phyloP scores from a whole-genome alignment of 2,329 filamentous ascomycete species.

The Orbilia ellipsospora region DNA sequence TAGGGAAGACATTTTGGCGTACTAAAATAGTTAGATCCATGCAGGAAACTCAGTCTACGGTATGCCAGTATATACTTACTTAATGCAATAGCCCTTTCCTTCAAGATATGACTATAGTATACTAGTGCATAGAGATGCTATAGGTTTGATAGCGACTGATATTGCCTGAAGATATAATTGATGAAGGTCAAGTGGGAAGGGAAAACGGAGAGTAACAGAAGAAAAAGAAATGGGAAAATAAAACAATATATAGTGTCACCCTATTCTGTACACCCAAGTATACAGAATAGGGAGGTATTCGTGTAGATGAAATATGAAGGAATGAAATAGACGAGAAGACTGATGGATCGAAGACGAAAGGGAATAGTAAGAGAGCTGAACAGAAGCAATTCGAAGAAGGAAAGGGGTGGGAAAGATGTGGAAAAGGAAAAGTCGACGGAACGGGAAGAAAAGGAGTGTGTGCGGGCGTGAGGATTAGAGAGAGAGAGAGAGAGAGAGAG shows the following conservation, averaged over 20 bases:
- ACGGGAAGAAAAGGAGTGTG: conserved; percentile 55
- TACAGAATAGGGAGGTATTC: no score
- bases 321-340: conserved; percentile 35
- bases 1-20: conserved; percentile 28
- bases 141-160: no score
- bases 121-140: no score
- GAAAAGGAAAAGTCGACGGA: conserved; percentile 22
- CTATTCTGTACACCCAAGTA: background rate
- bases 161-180: conserved; percentile 53
- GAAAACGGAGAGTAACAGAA: background rate
- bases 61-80: background rate
- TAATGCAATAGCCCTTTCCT: no score
- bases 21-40: background rate
- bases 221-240: background rate
- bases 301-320: conserved; percentile 13
- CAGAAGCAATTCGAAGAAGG: conserved; percentile 7
- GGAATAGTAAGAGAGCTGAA: conserved; percentile 51
- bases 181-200: conserved; percentile 58
- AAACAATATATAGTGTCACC: background rate
- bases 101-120: no score
- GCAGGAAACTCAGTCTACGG: background rate
- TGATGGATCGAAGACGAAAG: conserved; percentile 11
- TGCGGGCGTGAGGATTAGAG: conserved; percentile 16
- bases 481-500: conserved; percentile 6
- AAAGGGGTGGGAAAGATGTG: conserved; percentile 29